Percentiles rank a stretch among this genome's conserved stretches.
These are phyloP conservation scores for Solanum chiquidenum DNA, from an alignment of 257 asterid species.

Conservation along the genomic window DNA sequence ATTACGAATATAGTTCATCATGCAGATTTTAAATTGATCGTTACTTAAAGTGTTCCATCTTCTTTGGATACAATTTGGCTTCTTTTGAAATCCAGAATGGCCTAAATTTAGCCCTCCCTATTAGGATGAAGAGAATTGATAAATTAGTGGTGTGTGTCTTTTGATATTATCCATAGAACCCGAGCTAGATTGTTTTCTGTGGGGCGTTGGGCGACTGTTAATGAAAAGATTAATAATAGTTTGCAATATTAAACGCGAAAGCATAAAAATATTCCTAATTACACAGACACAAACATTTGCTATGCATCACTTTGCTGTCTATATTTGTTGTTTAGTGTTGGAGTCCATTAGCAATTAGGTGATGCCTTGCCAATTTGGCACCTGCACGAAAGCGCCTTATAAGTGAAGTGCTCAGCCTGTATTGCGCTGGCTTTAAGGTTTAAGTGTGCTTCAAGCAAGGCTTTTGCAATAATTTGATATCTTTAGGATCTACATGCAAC, in stretches of 20 bases:
- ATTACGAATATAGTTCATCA: not conserved
- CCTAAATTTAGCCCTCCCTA: not conserved
- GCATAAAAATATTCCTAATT: not conserved
- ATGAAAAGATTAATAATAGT: not conserved
- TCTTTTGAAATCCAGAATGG: not conserved
- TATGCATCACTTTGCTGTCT: not conserved
- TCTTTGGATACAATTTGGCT: not conserved
- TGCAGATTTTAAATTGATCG: not conserved
- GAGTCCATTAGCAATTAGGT: not conserved
- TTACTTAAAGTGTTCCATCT: not conserved
- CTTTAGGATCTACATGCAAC: not conserved
- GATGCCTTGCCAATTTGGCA: not conserved
- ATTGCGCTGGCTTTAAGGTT: not conserved
- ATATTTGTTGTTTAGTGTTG: not conserved
- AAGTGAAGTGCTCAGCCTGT: not conserved
- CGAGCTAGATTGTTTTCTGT: not conserved
- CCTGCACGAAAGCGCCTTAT: not conserved
- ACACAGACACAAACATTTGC: not conserved
- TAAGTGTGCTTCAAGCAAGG: not conserved
- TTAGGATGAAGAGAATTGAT: not conserved
- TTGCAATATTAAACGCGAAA: not conserved
- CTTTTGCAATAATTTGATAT: not conserved
- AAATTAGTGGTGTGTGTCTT: not conserved
- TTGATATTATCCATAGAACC: not conserved
- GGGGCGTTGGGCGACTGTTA: not conserved